Conservation (phyloP, 192 early-diverging fungal genomes). For the Jimgerdemannia lactiflua region DNA sequence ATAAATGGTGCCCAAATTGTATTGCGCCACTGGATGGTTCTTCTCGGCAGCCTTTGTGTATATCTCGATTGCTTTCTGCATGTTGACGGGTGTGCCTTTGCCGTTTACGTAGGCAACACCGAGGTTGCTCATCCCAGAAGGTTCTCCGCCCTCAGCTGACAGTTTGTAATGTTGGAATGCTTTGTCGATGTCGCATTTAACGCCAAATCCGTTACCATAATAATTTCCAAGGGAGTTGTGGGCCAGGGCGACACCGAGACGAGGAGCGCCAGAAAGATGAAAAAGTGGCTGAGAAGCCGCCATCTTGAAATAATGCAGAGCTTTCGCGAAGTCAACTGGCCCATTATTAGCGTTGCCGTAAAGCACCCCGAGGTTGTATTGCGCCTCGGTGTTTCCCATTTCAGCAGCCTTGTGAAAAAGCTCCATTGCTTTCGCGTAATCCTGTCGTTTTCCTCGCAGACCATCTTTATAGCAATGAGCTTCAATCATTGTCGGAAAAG, state of each 20-base stretch:
- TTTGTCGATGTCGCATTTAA: neutral
- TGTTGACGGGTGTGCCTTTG: neutral
- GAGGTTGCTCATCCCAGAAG: neutral
- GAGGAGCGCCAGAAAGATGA: neutral
- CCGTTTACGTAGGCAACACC: neutral
- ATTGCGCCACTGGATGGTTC: neutral
- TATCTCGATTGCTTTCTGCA: neutral
- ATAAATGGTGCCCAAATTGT: neutral
- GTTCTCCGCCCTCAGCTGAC: neutral
- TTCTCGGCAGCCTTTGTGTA: neutral
- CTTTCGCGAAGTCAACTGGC: neutral
- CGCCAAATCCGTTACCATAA: neutral
- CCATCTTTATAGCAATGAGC: neutral
- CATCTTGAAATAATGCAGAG: neutral
- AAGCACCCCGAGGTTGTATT: neutral
- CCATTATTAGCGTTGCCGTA: neutral
- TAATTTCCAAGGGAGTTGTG: neutral
- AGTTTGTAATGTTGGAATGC: neutral
- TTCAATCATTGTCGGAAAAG: neutral
- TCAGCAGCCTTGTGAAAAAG: neutral
- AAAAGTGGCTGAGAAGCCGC: neutral
- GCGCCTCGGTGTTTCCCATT: neutral
- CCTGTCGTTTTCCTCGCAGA: neutral
- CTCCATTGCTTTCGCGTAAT: neutral
- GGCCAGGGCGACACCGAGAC: neutral